Percentiles rank a stretch among this genome's conserved stretches.
Evolutionary conservation across 768 basidiomycete species (phyloP).

Genomic region (Collybia sp.): DNA sequence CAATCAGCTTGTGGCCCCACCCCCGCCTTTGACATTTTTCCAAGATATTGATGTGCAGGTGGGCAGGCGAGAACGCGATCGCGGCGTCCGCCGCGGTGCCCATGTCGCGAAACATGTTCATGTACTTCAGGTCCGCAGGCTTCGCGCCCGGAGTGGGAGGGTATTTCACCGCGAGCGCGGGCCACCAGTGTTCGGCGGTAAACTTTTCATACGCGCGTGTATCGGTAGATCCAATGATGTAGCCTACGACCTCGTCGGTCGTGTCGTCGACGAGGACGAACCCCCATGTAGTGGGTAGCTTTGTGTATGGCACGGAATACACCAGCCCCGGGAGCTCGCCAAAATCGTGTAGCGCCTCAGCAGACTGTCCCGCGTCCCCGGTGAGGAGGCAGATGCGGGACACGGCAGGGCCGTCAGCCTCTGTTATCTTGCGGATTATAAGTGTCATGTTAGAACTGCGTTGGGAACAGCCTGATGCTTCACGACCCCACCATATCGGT

Average conservation of each 20-base stretch:
- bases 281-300: constrained; percentile 62
- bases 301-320: constrained; percentile 74
- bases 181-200: constrained; percentile 62
- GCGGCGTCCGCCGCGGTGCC: constrained; percentile 44
- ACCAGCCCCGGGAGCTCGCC: constrained; percentile 66
- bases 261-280: constrained; percentile 65
- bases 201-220: constrained; percentile 59
- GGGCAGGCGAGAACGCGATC: constrained; percentile 64
- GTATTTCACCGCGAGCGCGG: constrained; percentile 53
- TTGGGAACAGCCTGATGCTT: no score
- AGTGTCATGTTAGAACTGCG: constrained; percentile 26
- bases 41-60: constrained; percentile 73
- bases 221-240: constrained; percentile 63
- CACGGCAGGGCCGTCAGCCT: constrained; percentile 49
- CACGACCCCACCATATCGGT: background rate
- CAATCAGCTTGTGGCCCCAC: constrained; percentile 66
- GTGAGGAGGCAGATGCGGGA: constrained; percentile 75
- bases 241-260: constrained; percentile 56
- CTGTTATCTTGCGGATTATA: constrained; percentile 51
- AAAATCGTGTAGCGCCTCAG: constrained; percentile 54
- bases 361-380: constrained; percentile 64
- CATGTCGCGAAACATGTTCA: constrained; percentile 36
- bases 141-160: constrained; percentile 28
- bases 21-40: constrained; percentile 62
- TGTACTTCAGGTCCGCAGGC: constrained; percentile 39